Percentiles rank a stretch among this genome's conserved stretches.
Evolutionary conservation across 352 stramenopile species (phyloP).

Genomic region (Phytophthora pluvialis): DNA sequence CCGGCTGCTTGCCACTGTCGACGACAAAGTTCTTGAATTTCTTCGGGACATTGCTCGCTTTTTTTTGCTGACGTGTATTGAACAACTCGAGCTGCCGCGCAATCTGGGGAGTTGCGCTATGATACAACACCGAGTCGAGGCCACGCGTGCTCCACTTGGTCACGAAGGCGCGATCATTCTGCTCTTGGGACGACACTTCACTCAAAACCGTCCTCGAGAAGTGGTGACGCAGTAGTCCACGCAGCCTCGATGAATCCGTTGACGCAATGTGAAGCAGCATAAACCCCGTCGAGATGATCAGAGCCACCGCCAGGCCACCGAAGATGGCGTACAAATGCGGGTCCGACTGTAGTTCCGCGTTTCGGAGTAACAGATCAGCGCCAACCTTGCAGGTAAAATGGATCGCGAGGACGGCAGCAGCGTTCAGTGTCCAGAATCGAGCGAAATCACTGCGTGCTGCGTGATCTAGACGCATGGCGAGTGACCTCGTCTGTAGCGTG

Average conservation of each 20-base stretch:
- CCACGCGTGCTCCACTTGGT: slow-evolving; percentile 28
- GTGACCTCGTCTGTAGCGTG: slow-evolving; percentile 33
- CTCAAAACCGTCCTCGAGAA: not conserved
- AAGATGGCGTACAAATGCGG: slow-evolving; percentile 48
- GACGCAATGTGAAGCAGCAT: slow-evolving; percentile 22
- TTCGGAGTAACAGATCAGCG: slow-evolving; percentile 25
- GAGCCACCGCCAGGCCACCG: slow-evolving; percentile 26
- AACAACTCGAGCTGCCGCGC: slow-evolving; percentile 26
- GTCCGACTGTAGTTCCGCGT: slow-evolving; percentile 37
- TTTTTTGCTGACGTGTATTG: not conserved
- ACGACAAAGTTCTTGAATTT: slow-evolving; percentile 28
- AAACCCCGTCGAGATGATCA: slow-evolving; percentile 36
- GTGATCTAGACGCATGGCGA: slow-evolving; percentile 30
- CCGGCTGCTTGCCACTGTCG: slow-evolving; percentile 10
- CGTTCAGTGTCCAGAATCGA: slow-evolving; percentile 29
- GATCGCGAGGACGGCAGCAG: slow-evolving; percentile 24
- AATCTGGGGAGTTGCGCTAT: slow-evolving; percentile 34
- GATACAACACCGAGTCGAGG: slow-evolving; percentile 32
- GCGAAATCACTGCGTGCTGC: slow-evolving; percentile 22
- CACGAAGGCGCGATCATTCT: slow-evolving; percentile 23
- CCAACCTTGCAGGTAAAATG: slow-evolving; percentile 38
- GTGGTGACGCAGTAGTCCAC: not conserved
- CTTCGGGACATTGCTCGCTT: not conserved
- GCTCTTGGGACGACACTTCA: not conserved
- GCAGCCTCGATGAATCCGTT: not conserved